phyloP scores from a whole-genome alignment of 2,329 filamentous ascomycete genomes.

The Colletotrichum eleusines region DNA sequence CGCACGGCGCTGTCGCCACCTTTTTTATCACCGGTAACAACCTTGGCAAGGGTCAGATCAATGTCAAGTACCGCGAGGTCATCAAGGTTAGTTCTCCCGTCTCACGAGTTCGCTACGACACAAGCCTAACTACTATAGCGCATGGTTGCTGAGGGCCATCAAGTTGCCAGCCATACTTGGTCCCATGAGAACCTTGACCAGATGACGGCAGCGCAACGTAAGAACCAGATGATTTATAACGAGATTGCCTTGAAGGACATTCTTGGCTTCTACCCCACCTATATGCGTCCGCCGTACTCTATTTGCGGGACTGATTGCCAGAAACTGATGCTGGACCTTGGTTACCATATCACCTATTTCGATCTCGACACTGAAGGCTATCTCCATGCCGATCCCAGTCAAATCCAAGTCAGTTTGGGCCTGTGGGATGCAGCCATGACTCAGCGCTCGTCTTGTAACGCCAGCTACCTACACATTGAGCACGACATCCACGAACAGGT shows the following conservation, averaged over 20 bases:
- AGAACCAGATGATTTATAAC: conserved; percentile 57
- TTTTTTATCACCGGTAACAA: conserved; percentile 54
- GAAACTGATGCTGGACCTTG: conserved; percentile 36
- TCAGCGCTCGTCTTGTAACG: conserved; percentile 47
- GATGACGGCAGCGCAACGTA: conserved; percentile 50
- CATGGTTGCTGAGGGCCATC: conserved; percentile 60
- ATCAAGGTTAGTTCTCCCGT: conserved; percentile 48
- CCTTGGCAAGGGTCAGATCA: conserved; percentile 51
- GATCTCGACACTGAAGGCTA: conserved; percentile 50
- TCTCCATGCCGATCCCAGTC: conserved; percentile 16
- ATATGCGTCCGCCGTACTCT: conserved; percentile 52
- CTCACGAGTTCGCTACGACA: no score
- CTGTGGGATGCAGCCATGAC: conserved; percentile 51
- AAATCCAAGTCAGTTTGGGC: conserved; percentile 49
- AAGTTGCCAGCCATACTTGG: conserved; percentile 62
- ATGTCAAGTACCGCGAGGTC: conserved; percentile 49
- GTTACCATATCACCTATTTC: conserved; percentile 35
- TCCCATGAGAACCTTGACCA: conserved; percentile 57
- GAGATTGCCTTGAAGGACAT: conserved; percentile 59
- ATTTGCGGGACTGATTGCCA: conserved; percentile 43
- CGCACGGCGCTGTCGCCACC: conserved; percentile 50
- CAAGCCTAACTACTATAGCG: conserved; percentile 45
- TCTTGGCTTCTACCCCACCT: conserved; percentile 60
- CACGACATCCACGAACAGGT: conserved; percentile 60
- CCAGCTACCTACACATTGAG: conserved; percentile 46